Base-by-base conservation (phyloP, 768 basidiomycete genomes). In the Calocera viscosa region DNA sequence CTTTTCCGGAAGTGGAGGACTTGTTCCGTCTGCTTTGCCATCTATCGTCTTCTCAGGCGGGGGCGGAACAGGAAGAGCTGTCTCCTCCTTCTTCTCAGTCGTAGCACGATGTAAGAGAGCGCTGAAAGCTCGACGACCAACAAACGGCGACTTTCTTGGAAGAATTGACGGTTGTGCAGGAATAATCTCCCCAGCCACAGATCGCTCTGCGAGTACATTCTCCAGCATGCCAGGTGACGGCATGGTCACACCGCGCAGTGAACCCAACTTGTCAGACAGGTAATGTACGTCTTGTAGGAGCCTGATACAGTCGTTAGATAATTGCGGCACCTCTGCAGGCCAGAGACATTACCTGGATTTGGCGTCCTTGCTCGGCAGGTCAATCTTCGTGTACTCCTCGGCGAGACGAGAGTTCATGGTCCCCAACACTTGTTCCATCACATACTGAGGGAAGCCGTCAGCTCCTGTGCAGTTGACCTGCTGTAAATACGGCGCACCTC, bases 341-440 rank as follows among this genome's bases (percentile, higher is more conserved):
- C 19, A 39, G 49, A 28, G 34, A 26, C 77, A 83, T 68, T 71
- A 91, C 92, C 92, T 85, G 67, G 85, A 83, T 78, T 95, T 96
- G 26, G 91, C 93, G 68, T 88, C 90, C 68, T 85, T 84, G 72
- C 83, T 84, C 65, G 87, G 91, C 33, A 97, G 79, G 70, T 94
- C 90, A 66, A 96, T 85, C 73, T 82, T 85, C 65, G 80, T 80
- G 76, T 88, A 95, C 74, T 94, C 92, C 72, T 94, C 91, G 40
- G 87, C 87, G 24, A 99, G 80, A 38, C 90, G 85, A 77, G 91
- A 87, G 75, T 93, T 93, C 76, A 97, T 94, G 16, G 91, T 87
- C 22, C 90, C 90, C 68, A 97, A 88, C 16, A 98, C 96, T 74
- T 97, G 91, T 38, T 86, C 84, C 91, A 97, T 94, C 74, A 99